Conservation (phyloP, 306 rosid species). For the Dryas drummondii region DNA sequence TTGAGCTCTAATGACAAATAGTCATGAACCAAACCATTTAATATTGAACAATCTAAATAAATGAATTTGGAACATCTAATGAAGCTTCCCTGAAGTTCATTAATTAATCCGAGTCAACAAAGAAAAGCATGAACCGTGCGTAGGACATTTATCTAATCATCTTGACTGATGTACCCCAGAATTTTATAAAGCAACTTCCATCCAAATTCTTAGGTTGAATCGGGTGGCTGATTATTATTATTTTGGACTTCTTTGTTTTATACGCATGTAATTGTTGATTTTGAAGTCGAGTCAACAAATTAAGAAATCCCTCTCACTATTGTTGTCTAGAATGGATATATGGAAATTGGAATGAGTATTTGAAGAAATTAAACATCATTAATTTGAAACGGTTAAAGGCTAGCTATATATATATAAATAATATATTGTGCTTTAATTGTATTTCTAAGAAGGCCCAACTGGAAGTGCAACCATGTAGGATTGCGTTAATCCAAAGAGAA, state of each 20-base stretch:
- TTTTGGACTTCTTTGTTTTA: not conserved
- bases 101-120: not conserved
- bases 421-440: no score
- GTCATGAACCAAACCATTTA: not conserved
- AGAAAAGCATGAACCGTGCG: slow-evolving; percentile 1
- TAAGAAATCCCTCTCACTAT: not conserved
- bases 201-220: not conserved
- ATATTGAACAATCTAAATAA: not conserved
- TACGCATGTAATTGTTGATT: not conserved
- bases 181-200: not conserved
- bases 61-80: not conserved
- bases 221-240: not conserved
- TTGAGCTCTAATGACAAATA: no score
- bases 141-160: not conserved
- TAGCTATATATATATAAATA: no score
- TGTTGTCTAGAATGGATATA: no score
- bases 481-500: no score
- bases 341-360: no score
- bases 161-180: not conserved
- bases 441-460: no score
- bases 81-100: not conserved
- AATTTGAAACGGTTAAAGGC: no score
- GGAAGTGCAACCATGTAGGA: no score
- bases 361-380: no score
- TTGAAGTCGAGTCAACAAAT: slow-evolving; percentile 1